Base-by-base conservation (phyloP, 148 eudicot genomes). In the Fagopyrum homotropicum region DNA sequence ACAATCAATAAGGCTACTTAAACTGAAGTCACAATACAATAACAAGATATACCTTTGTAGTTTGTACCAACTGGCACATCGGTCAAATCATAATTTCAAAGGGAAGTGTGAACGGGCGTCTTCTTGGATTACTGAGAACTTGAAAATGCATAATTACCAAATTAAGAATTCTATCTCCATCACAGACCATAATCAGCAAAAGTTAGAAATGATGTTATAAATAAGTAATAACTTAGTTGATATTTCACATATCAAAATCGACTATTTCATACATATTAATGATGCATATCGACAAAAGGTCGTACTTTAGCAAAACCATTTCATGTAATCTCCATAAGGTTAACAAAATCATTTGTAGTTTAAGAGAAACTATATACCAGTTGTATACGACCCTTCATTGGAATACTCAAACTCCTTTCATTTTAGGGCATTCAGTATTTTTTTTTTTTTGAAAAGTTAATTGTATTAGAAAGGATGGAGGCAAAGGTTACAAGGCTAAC, bases 61-160 rank as follows among this genome's bases (percentile, higher is more conserved):
- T 92, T 95, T 75, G 98, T 95, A 73, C 94, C 97, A 83, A 90
- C 89, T 76, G 99, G 99, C 99, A 95, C 92, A 81, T 95, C 99
- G 63, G 89, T 92, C 87, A 95, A 84, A 85, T 95, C 99, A 83
- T 95, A 95, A 84, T 87, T 88, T 79, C 99, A 95, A 63, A 95
- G 85, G 88, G 90, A 95, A 50, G 98, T 92, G 60, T 95, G 99
- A 75, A 95, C 78, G 46, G 98, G 99, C 35, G 99, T 95, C 82
- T 86, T 90, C 77, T 95, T 11, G 97, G 99, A 86, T 95, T 95
- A 86, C 99, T 95, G 10, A 95, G 85, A n/a, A 95, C 97, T 98
- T 92, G 90, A 81, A 63, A 73, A 81, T 59, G 68, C 59, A 76
- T 49, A 15, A 52, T 64, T 64, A 46, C 50, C 12, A 47, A 17